Conservation (phyloP, 2,329 filamentous ascomycete species). For the Clonostachys chloroleuca region DNA sequence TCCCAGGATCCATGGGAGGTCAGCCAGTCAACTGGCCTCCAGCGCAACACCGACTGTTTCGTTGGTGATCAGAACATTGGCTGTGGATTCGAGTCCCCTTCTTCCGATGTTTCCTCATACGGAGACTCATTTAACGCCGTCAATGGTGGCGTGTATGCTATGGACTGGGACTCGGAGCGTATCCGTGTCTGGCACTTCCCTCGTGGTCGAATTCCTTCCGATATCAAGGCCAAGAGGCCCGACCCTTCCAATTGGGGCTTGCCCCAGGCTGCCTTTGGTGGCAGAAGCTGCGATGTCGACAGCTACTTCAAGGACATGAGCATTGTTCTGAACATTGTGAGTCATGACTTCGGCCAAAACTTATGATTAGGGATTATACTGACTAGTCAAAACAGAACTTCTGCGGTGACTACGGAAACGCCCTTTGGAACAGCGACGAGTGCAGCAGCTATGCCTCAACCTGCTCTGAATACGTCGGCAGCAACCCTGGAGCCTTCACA, state of each 20-base stretch:
- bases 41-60: slow-evolving; percentile 26
- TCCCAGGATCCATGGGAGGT: slow-evolving; percentile 10
- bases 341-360: slow-evolving; percentile 3
- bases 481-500: slow-evolving; percentile 34
- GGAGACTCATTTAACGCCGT: slow-evolving; percentile 63
- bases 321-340: slow-evolving; percentile 66
- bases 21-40: slow-evolving; percentile 15
- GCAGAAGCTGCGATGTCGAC: slow-evolving; percentile 58
- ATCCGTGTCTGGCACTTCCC: slow-evolving; percentile 78
- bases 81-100: slow-evolving; percentile 35
- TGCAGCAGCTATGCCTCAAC: slow-evolving; percentile 34
- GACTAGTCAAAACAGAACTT: slow-evolving; percentile 45
- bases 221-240: slow-evolving; percentile 57
- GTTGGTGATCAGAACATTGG: slow-evolving; percentile 31
- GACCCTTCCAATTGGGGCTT: slow-evolving; percentile 63
- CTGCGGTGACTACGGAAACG: slow-evolving; percentile 70
- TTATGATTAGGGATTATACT: not conserved
- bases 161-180: slow-evolving; percentile 63
- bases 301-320: slow-evolving; percentile 63
- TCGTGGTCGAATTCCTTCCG: slow-evolving; percentile 56
- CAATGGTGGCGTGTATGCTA: slow-evolving; percentile 65
- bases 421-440: slow-evolving; percentile 31
- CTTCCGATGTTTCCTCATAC: slow-evolving; percentile 40
- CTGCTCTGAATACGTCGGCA: slow-evolving; percentile 40
- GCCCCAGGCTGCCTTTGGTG: slow-evolving; percentile 67